Conservation (phyloP, 83 land plant species). For the Diphasiastrum complanatum region DNA sequence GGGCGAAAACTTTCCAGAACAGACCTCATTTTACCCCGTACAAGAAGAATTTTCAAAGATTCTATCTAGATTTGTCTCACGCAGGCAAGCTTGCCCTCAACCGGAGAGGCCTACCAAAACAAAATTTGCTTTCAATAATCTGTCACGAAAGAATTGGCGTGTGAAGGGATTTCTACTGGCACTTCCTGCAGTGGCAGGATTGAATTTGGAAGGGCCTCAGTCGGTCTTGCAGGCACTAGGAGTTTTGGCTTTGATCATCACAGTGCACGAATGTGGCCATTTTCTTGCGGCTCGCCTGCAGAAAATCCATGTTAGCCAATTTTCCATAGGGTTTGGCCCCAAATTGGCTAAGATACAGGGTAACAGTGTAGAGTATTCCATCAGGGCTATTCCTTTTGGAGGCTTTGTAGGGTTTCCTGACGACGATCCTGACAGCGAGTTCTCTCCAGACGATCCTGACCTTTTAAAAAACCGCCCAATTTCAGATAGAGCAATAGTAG, state of each 20-base stretch:
- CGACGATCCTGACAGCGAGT: constrained; percentile 70
- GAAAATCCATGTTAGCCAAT: constrained; percentile 80
- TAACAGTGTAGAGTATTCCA: constrained; percentile 76
- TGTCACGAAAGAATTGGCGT: no score
- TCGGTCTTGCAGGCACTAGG: constrained; percentile 67
- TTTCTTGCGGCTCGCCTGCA: constrained; percentile 88
- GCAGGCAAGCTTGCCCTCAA: no score
- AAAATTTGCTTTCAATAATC: no score
- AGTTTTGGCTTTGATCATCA: constrained; percentile 77
- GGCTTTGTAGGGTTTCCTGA: constrained; percentile 98
- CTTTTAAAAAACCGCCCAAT: constrained; percentile 75
- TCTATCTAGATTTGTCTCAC: no score
- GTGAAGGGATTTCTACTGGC: no score
- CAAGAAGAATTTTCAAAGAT: no score
- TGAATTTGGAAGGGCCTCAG: constrained; percentile 43
- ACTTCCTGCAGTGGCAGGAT: constrained; percentile 11
- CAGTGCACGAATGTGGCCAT: constrained; percentile 90
- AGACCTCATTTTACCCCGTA: no score
- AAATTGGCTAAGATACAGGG: constrained; percentile 52
- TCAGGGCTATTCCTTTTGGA: constrained; percentile 87
- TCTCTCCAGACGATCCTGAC: constrained; percentile 66
- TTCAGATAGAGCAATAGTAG: constrained; percentile 61
- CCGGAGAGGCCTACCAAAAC: no score
- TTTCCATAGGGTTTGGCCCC: constrained; percentile 95
- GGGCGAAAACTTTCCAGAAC: no score